Conservation (phyloP, 163 green algal genomes). For the Scenedesmus sp. region DNA sequence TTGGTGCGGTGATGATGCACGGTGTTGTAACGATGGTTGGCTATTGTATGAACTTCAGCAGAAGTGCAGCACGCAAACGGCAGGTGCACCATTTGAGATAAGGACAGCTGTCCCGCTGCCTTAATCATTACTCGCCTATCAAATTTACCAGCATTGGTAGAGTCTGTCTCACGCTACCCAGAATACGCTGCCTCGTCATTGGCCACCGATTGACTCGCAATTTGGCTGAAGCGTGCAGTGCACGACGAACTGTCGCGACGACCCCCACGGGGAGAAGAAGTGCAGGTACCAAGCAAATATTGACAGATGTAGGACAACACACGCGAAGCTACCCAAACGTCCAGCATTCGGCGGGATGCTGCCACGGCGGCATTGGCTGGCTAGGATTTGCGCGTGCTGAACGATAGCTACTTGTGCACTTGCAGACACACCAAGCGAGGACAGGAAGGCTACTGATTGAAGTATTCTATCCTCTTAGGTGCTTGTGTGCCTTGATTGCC, state of each 20-base stretch:
- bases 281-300: background rate
- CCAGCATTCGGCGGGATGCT: background rate
- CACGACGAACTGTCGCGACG: background rate
- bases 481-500: background rate
- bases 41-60: no score
- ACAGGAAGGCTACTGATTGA: background rate
- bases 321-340: background rate
- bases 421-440: background rate
- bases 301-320: background rate
- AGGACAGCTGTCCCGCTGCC: no score
- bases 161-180: no score
- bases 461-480: background rate
- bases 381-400: background rate
- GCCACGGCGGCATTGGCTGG: background rate
- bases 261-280: background rate
- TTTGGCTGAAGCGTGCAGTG: background rate
- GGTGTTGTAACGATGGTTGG: no score
- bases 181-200: no score
- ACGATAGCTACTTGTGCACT: background rate
- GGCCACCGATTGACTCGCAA: no score
- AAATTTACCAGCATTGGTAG: no score
- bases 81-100: no score
- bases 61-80: no score
- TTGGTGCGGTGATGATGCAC: no score
- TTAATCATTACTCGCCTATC: no score